These are phyloP conservation scores for Cladophialophora bantiana DNA, from an alignment of 2,329 filamentous ascomycete genomes.

Conservation along the genomic window DNA sequence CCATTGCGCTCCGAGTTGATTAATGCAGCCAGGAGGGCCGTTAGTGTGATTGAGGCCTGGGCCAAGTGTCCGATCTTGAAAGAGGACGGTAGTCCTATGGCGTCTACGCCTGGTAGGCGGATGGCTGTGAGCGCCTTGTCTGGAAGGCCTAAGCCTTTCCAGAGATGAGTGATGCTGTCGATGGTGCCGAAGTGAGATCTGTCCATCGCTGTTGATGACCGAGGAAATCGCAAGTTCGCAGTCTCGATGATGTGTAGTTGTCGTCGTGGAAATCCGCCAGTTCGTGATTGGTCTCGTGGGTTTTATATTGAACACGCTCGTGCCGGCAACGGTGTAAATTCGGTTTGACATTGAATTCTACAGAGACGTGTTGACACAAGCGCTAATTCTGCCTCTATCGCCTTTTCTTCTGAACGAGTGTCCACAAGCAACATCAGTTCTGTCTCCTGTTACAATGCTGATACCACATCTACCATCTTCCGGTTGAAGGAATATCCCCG, in stretches of 20 bases:
- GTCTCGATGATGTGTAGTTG: neutral
- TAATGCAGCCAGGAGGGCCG: slow-evolving; percentile 59
- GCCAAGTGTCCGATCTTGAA: slow-evolving; percentile 63
- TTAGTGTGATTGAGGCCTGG: slow-evolving; percentile 60
- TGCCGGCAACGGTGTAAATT: too few relatives aligned
- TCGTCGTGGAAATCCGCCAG: neutral
- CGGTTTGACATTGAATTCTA: too few relatives aligned
- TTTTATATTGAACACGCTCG: too few relatives aligned
- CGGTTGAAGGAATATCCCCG: neutral
- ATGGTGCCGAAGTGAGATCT: slow-evolving; percentile 9
- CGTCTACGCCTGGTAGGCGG: slow-evolving; percentile 11
- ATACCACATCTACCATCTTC: too few relatives aligned
- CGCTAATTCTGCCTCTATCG: too few relatives aligned
- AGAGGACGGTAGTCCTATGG: slow-evolving; percentile 53
- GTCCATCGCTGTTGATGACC: neutral
- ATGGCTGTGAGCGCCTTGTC: slow-evolving; percentile 23
- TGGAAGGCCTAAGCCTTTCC: slow-evolving; percentile 37
- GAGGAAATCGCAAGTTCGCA: neutral
- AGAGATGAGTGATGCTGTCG: slow-evolving; percentile 36
- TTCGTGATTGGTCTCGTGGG: neutral
- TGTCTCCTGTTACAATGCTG: too few relatives aligned
- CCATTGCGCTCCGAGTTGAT: slow-evolving; percentile 50
- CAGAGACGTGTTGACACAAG: too few relatives aligned
- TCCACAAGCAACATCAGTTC: too few relatives aligned
- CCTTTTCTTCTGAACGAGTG: too few relatives aligned